Conservation (phyloP, 176 grass and related monocot species). For the Otatea glauca region DNA sequence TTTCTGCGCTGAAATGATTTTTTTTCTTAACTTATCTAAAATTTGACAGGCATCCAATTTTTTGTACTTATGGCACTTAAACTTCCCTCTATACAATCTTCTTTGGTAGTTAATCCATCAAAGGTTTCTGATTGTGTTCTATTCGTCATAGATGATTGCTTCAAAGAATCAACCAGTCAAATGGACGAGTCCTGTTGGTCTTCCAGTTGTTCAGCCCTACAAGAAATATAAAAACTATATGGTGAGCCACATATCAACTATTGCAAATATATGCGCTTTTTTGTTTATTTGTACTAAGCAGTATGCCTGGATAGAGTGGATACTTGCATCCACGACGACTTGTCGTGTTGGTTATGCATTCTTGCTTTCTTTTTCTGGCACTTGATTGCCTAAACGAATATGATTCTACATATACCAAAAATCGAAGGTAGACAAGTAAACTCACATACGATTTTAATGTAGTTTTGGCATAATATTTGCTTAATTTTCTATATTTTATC, state of each 20-base stretch:
- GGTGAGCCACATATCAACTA: constrained; percentile 62
- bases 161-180: constrained; percentile 85
- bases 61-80: constrained; percentile 18
- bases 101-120: constrained; percentile 30
- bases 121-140: constrained; percentile 33
- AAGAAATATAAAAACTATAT: constrained; percentile 75
- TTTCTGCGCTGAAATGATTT: constrained; percentile 21
- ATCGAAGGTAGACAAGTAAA: constrained; percentile 13
- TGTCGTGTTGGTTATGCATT: constrained; percentile 11
- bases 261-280: background rate
- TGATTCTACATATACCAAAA: background rate
- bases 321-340: background rate
- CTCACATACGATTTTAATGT: background rate
- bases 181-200: constrained; percentile 91
- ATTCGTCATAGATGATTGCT: constrained; percentile 79
- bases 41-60: background rate
- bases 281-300: constrained; percentile 23
- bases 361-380: background rate
- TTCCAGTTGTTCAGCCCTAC: constrained; percentile 98
- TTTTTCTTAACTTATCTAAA: constrained; percentile 22
- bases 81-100: background rate
- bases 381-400: background rate
- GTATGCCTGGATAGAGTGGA: background rate
- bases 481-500: background rate
- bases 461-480: constrained; percentile 19